A percentile compares a stretch with the other conserved stretches of the same genome.
phyloP scores from a whole-genome alignment of 495 filamentous ascomycete species.

The Paragyromitra xinjiangensis region DNA sequence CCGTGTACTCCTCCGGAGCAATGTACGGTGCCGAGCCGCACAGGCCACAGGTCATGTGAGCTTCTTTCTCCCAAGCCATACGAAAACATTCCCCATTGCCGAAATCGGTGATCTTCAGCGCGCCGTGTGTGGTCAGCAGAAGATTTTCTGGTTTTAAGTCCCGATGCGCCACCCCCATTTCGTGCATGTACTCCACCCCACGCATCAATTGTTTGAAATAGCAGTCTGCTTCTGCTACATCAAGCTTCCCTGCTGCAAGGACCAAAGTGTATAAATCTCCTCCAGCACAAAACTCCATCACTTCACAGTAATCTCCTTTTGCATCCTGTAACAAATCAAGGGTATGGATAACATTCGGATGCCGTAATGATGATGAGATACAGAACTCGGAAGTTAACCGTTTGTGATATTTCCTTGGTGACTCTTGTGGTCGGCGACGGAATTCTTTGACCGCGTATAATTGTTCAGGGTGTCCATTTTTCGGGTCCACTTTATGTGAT shows the following conservation, averaged over 20 bases:
- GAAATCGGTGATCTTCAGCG: conserved; percentile 99
- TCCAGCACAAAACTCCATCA: conserved; percentile 99
- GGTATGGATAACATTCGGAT: conserved; percentile 98
- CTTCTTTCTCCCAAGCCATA: conserved; percentile 98
- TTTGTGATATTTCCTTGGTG: conserved; percentile 96
- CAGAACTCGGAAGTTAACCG: conserved; percentile 98
- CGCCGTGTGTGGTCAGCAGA: conserved; percentile 88
- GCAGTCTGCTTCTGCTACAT: conserved; percentile 93
- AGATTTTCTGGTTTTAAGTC: conserved; percentile 98
- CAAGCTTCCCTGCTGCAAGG: conserved; percentile 89
- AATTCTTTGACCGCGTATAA: conserved; percentile 99
- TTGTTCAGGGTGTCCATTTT: conserved; percentile 81
- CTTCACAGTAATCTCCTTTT: conserved; percentile 98
- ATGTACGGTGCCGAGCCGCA: conserved; percentile 98
- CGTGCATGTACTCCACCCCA: conserved; percentile 98
- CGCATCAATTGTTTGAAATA: conserved; percentile 99
- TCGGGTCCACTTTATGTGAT: conserved; percentile 92
- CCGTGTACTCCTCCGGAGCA: conserved; percentile 93
- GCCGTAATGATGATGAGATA: conserved; percentile 93
- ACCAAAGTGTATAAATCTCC: conserved; percentile 96
- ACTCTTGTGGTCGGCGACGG: conserved; percentile 90
- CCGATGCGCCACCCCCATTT: conserved; percentile 98
- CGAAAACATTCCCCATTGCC: conserved; percentile 99
- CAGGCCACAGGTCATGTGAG: conserved; percentile 96
- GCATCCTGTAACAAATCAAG: conserved; percentile 93